Evolutionary conservation across 2,329 filamentous ascomycete genomes (phyloP).

Genomic region (Fusarium virguliforme): DNA sequence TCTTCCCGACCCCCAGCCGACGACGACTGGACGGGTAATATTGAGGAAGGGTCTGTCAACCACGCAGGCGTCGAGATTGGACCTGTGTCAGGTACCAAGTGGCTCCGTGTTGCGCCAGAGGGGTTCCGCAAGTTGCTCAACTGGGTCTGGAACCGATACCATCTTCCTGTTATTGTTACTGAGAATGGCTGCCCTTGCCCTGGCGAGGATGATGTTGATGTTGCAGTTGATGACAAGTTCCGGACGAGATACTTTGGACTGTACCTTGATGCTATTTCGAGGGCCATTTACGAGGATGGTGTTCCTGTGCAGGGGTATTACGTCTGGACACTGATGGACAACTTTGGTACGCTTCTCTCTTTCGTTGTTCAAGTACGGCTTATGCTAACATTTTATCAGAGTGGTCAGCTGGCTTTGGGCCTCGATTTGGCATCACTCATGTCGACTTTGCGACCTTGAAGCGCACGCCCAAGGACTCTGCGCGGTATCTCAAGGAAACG

Average conservation of each 20-base stretch:
- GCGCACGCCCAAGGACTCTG: slow-evolving; percentile 59
- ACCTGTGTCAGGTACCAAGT: slow-evolving; percentile 25
- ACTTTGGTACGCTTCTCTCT: background rate
- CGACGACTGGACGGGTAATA: slow-evolving; percentile 43
- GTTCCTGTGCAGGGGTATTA: background rate
- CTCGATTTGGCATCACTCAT: slow-evolving; percentile 58
- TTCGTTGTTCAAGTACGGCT: background rate
- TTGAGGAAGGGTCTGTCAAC: slow-evolving; percentile 31
- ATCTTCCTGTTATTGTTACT: slow-evolving; percentile 1
- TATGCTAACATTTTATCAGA: background rate
- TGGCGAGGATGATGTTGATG: background rate
- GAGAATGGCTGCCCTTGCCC: slow-evolving; percentile 6
- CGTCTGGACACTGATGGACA: slow-evolving; percentile 12
- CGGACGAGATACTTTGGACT: slow-evolving; percentile 2
- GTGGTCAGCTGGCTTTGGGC: slow-evolving; percentile 59
- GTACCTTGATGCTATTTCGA: background rate
- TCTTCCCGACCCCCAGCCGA: slow-evolving; percentile 36
- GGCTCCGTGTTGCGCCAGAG: slow-evolving; percentile 34
- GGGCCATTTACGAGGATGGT: slow-evolving; percentile 7
- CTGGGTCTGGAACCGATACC: slow-evolving; percentile 44
- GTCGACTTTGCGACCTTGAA: slow-evolving; percentile 58
- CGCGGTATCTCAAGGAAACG: slow-evolving; percentile 20
- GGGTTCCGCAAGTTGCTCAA: slow-evolving; percentile 46
- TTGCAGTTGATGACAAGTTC: slow-evolving; percentile 3
- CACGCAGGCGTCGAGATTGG: slow-evolving; percentile 24